Evolutionary conservation across 345 rosid genomes (phyloP), one percentile per base, ranked within the genome.

Genomic region (Gossypium australe): DNA sequence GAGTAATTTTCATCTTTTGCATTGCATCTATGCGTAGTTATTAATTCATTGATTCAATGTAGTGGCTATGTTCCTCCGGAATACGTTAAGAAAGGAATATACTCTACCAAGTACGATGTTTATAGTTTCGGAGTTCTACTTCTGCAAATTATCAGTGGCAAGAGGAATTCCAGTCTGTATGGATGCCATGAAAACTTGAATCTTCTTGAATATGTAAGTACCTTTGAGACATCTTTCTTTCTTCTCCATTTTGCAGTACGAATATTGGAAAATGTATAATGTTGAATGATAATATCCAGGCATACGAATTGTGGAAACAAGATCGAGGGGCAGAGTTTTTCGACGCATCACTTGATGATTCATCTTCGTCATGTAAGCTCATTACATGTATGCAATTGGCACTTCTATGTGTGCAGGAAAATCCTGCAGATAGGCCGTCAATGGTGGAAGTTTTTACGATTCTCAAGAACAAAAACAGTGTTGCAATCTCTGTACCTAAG

Each of bases 21-120:
- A 3, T 17, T 73, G 25, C 45, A 52, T 38, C 20, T 2, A 2
- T 52, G 18, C 18, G 6, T n/a, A n/a, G 48, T 51, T 49, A 13
- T 7, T 48, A 29, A 63, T 1, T 27, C n/a, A 47, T 24, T 24
- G 25, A 3, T 64, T 43, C 24, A 1, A 11, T 78, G 70, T 76
- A 83, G 89, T 38, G 87, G 91, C 17, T 85, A 80, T 41, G 70
- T 82, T 78, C 87, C 91, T 55, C 87, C 91, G 2, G 89, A 85
- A 68, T 87, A 85, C n/a, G 89, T 77, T 17, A 78, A 48, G 34
- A 80, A 68, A 5, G 87, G 91, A 7, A 74, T 67, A 41, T 87
- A 87, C 71, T 84, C 89, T 14, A 80, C 72, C 75, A 87, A 87
- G 58, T 82, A 78, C 11, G 89, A 87, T 2, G 82, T 87, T 41